Evolutionary conservation across 768 basidiomycete species (phyloP), one percentile per base, ranked within the genome.

Genomic region (Suillus variegatus): DNA sequence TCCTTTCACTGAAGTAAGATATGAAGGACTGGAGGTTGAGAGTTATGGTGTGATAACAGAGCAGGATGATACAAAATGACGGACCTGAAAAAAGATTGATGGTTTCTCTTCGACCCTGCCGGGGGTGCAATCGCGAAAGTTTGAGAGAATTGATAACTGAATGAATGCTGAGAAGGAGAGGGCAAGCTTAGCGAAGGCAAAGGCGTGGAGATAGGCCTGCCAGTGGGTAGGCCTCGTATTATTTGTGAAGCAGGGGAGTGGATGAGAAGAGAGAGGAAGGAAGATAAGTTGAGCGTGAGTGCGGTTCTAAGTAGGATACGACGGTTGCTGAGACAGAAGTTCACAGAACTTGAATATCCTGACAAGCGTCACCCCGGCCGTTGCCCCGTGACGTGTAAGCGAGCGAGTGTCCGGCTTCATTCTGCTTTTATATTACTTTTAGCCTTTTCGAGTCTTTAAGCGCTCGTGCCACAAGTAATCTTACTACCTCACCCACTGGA

Each of bases 1-100:
- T 77, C 49, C 28, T 64, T 63, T 56, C 55, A 32, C 54, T 43
- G 52, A 9, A 61, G 1, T 38, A 40, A 43, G 61, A 49, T 62
- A 51, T 58, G 66, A 63, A 57, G 25, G n/a, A 60, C 58, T 60
- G 62, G 16, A 43, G 3, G 20, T 52, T 65, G 51, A 35, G 25
- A 4, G 57, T 61, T 65, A 55, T 32, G 47, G 44, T 64, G 61
- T 40, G 40, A 22, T 60, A 35, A 40, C 20, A 18, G 32, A 40
- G 56, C 40, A 57, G 54, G 6, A 52, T 25, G 41, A 35, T 25
- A 64, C 1, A 41, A n/a, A 54, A 55, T 51, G 43, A 43, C 7
- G 47, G 49, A 62, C 12, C n/a, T 44, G 36, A 32, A 43, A 40
- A 60, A 40, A 60, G 38, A 60, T 32, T 43, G 6, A 60, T n/a